phyloP scores from a whole-genome alignment of 805 yeast species.

The Ogataea degrootiae region DNA sequence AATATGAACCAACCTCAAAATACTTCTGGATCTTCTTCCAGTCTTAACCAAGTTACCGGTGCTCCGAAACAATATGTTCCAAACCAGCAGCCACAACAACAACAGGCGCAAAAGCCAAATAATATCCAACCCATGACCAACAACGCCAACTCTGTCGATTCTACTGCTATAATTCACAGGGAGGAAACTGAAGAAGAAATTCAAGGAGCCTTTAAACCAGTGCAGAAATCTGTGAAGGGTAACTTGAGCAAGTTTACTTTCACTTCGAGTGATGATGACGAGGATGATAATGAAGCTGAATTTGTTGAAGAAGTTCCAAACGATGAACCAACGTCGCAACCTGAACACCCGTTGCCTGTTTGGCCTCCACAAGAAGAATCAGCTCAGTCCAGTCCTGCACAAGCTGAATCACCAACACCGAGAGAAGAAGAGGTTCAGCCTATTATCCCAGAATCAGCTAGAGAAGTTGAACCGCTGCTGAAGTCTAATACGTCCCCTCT shows the following conservation, averaged over 20 bases:
- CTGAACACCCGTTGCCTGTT: neutral
- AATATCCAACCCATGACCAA: neutral
- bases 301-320: conserved; percentile 5
- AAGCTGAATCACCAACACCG: too few species aligned
- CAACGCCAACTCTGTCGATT: neutral
- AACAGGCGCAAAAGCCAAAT: too few species aligned
- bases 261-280: conserved; percentile 24
- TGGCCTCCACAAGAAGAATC: too few species aligned
- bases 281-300: conserved; percentile 10
- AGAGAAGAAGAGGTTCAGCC: too few species aligned
- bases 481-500: too few species aligned
- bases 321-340: neutral
- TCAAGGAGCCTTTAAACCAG: conserved; percentile 12
- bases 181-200: neutral
- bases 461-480: too few species aligned
- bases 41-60: neutral
- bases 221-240: conserved; percentile 9
- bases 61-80: too few species aligned
- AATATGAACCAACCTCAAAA: conserved; percentile 7
- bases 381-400: too few species aligned
- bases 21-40: neutral
- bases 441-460: too few species aligned
- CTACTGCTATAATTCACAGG: neutral
- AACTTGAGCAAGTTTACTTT: conserved; percentile 25
- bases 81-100: too few species aligned